Evolutionary conservation across 768 basidiomycete genomes (phyloP), one percentile per base, ranked within the genome.

Genomic region (Podaxis sp.): DNA sequence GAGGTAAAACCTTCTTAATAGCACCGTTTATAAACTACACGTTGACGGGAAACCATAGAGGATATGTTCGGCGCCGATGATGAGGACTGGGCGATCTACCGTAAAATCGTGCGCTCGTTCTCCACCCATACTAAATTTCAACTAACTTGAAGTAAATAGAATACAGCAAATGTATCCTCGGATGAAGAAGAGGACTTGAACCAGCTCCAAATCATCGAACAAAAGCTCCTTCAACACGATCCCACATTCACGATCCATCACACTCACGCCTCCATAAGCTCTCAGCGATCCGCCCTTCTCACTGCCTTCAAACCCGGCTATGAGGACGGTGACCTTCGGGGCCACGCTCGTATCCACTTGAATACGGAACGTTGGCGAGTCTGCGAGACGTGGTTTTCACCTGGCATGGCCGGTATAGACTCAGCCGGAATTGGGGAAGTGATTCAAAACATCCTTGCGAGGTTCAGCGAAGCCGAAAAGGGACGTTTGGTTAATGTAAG

Each of bases 51-150:
- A 33, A 33, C 33, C 33, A 9, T 33, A 33, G 96, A 98, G 79
- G 96, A 98, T 67, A 88, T 80, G 77, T 99, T 98, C 70, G 95
- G 96, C 3, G 89, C 88, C 17, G 89, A 96, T 66, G 96, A 98
- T 70, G 94, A 91, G 6, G 96, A 98, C 71, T 98, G 96, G 96
- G 89, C 90, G 0, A 94, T 98, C 63, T 98, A 98, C 71, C 92
- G 96, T 66, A 95, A 98, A 76, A 95, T 99, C 63, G 96, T 96
- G 71, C 65, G 85, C 24, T 9, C 2, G 6, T 29, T 33, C 2
- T 47, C 53, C 49, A 46, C 29, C 37, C 49, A 17, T 37, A 9
- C 19, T 15, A 13, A 37, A 29, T 13, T 29, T 4, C 36, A 15
- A 51, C 33, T 52, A 53, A 27, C 22, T 25, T 56, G 17, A 7